Evolutionary conservation across 495 filamentous ascomycete genomes (phyloP).

Genomic region (Staphylotrichum longicolle): DNA sequence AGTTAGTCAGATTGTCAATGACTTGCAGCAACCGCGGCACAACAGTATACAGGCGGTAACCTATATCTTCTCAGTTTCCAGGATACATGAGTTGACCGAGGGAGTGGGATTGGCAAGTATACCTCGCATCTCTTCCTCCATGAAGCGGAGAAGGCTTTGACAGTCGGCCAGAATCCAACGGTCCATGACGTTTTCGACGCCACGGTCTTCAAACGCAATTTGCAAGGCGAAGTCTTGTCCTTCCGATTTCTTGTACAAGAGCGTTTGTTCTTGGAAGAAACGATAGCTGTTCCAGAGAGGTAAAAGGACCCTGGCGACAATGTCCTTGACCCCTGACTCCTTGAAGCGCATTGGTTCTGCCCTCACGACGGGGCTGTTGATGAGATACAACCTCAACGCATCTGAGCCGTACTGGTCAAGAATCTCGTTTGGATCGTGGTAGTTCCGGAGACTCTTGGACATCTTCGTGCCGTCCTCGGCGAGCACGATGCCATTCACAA

Average conservation of each 20-base stretch:
- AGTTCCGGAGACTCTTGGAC: slow-evolving; percentile 7
- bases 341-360: background rate
- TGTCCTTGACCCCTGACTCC: slow-evolving; percentile 4
- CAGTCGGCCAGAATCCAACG: slow-evolving; percentile 8
- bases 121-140: slow-evolving; percentile 11
- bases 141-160: slow-evolving; percentile 8
- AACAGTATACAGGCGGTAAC: slow-evolving; percentile 9
- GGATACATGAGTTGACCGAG: background rate
- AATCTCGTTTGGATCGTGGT: slow-evolving; percentile 1
- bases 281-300: slow-evolving; percentile 12
- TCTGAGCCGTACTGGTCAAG: slow-evolving; percentile 6
- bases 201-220: background rate
- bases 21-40: background rate
- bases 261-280: slow-evolving; percentile 1
- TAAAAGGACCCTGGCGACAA: slow-evolving; percentile 1
- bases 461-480: slow-evolving; percentile 5
- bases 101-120: background rate
- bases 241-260: slow-evolving; percentile 4
- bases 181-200: slow-evolving; percentile 2
- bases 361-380: slow-evolving; percentile 1
- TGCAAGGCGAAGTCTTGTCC: background rate
- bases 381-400: slow-evolving; percentile 1
- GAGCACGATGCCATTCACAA: slow-evolving; percentile 84
- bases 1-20: slow-evolving; percentile 14
- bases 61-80: background rate